These are phyloP conservation scores for Elongisporangium undulatum DNA, from an alignment of 352 stramenopile species.

Conservation along the genomic window DNA sequence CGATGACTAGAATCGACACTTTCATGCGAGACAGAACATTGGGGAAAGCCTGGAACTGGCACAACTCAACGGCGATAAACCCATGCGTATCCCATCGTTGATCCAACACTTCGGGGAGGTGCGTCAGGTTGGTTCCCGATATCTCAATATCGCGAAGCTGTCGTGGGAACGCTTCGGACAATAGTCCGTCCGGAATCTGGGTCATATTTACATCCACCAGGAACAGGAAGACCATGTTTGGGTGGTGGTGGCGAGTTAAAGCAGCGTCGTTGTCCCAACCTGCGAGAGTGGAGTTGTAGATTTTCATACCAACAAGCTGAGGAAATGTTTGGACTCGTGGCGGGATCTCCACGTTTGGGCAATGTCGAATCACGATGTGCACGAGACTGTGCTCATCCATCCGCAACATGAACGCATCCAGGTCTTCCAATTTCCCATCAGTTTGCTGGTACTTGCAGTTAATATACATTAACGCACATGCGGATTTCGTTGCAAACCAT, in stretches of 20 bases:
- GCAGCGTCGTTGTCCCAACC: conserved; percentile 20
- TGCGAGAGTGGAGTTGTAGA: conserved; percentile 39
- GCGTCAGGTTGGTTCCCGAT: conserved; percentile 22
- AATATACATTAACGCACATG: conserved; percentile 23
- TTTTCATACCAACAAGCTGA: conserved; percentile 24
- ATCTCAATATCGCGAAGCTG: conserved; percentile 25
- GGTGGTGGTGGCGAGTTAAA: conserved; percentile 17
- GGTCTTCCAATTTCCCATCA: conserved; percentile 7
- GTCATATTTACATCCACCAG: conserved; percentile 21
- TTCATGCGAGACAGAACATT: conserved; percentile 13
- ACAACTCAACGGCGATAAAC: conserved; percentile 16
- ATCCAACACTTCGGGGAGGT: conserved; percentile 28
- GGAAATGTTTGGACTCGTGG: conserved; percentile 19
- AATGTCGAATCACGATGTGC: conserved; percentile 38
- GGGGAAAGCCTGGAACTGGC: conserved; percentile 16
- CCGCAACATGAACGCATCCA: conserved; percentile 9
- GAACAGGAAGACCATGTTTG: conserved; percentile 21
- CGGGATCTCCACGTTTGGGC: conserved; percentile 23
- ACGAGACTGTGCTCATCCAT: conserved; percentile 19
- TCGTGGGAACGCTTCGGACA: conserved; percentile 22
- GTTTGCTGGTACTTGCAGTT: conserved; percentile 13
- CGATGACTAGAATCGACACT: no score
- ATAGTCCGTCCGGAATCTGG: conserved; percentile 24
- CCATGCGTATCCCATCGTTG: conserved; percentile 16
- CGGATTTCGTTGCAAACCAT: conserved; percentile 15